Evolutionary conservation across 352 stramenopile species (phyloP), one percentile per base, ranked within the genome.

Genomic region (Aphanomyces invadans): DNA sequence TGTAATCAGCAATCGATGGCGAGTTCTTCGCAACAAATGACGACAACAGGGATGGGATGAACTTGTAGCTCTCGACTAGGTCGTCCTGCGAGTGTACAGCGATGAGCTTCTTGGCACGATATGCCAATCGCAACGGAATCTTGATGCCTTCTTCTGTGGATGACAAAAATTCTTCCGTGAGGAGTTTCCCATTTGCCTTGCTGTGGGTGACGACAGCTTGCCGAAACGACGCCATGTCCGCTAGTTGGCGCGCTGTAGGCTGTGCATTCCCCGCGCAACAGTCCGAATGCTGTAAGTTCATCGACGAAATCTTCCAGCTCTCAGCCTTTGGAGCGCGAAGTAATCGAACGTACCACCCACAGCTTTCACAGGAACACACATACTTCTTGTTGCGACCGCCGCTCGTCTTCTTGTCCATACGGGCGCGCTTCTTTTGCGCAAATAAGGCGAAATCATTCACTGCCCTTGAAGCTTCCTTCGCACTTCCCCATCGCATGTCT

Each of bases 251-350:
- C 5, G 83, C 80, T 0, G 81, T 90, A n/a, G 83, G 83, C 65
- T 89, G 87, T 1, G 80, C 70, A 25, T 75, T 70, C 15, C 83
- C 83, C 0, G 71, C 79, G 73, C 83, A 92, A n/a, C 72, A 70
- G 0, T 80, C 74, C 45, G 81, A 87, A 62, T 92, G 83, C 57
- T 82, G 83, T 26, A 92, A 65, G 48, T 90, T 89, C 83, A 92
- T 92, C n/a, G 81, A 80, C 33, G 83, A 92, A 71, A 92, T 92
- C 64, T 92, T 92, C 83, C 83, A 92, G 71, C 85, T 92, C 72
- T 90, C 88, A n/a, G 80, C 87, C 68, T 92, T 92, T 73, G 79
- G 84, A 1, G 80, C 81, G 67, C 90, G 90, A 29, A 89, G 78
- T 17, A 90, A 73, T 52, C 86, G 81, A 26, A 90, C 81, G 56